Percentiles rank a stretch among this genome's conserved stretches.
phyloP scores from a whole-genome alignment of 345 rosid genomes.

The Sapria himalayana region DNA sequence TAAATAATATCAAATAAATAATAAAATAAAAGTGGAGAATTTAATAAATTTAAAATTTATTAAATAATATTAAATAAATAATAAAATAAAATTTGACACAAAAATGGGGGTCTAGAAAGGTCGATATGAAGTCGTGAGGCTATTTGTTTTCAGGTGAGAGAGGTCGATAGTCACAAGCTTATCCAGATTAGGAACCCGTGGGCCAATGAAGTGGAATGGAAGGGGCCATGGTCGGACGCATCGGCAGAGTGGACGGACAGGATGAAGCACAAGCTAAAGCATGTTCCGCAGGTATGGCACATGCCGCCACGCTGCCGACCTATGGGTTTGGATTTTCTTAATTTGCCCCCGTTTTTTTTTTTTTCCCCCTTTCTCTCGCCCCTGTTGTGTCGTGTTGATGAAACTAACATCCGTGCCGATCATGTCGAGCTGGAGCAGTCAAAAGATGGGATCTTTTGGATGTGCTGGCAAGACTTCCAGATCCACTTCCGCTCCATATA shows the following conservation, averaged over 20 bases:
- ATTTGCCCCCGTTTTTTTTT: neutral
- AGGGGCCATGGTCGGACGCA: slow-evolving; percentile 97
- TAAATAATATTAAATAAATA: too few species aligned
- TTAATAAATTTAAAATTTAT: too few species aligned
- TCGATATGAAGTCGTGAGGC: too few species aligned
- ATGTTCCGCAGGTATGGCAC: slow-evolving; percentile 87
- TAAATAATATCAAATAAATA: too few species aligned
- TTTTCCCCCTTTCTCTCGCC: neutral
- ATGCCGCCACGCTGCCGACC: too few species aligned
- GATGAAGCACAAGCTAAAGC: slow-evolving; percentile 90
- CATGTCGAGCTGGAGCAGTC: slow-evolving; percentile 37
- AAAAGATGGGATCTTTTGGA: slow-evolving; percentile 98
- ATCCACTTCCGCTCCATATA: slow-evolving; percentile 98
- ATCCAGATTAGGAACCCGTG: slow-evolving; percentile 97
- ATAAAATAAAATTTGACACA: too few species aligned
- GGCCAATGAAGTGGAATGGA: slow-evolving; percentile 99
- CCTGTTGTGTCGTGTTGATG: neutral
- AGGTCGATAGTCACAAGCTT: slow-evolving; percentile 96
- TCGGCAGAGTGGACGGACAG: slow-evolving; percentile 95
- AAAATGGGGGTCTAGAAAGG: too few species aligned
- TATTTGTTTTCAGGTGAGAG: slow-evolving; percentile 54
- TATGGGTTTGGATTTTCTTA: slow-evolving; percentile 4
- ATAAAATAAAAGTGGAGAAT: too few species aligned
- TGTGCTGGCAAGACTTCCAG: slow-evolving; percentile 99
- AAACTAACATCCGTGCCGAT: neutral